phyloP scores from a whole-genome alignment of 2,329 filamentous ascomycete species.

The Pseudomassariella vexata region DNA sequence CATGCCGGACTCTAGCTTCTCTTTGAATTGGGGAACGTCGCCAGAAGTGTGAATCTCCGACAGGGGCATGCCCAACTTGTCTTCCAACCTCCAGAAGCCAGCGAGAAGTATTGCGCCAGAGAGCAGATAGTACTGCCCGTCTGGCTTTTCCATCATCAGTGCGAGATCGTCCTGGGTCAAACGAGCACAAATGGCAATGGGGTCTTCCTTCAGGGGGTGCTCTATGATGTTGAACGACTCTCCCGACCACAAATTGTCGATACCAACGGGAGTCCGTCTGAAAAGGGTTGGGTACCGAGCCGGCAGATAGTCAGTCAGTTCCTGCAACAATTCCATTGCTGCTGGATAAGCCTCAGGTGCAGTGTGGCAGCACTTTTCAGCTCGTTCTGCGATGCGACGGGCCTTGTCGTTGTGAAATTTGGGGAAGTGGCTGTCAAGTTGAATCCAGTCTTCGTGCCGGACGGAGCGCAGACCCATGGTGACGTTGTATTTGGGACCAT shows the following conservation, averaged over 20 bases:
- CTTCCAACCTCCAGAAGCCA: slow-evolving; percentile 76
- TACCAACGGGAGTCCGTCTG: slow-evolving; percentile 53
- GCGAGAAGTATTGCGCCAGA: slow-evolving; percentile 71
- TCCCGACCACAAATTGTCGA: slow-evolving; percentile 65
- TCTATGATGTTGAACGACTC: slow-evolving; percentile 65
- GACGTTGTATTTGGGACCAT: slow-evolving; percentile 70
- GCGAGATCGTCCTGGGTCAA: slow-evolving; percentile 78
- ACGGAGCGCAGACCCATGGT: slow-evolving; percentile 73
- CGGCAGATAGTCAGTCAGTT: slow-evolving; percentile 65
- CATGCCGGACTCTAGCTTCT: slow-evolving; percentile 29
- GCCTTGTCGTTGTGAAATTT: slow-evolving; percentile 69
- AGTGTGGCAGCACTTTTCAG: slow-evolving; percentile 61
- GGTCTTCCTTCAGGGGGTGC: slow-evolving; percentile 65
- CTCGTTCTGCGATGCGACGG: slow-evolving; percentile 60
- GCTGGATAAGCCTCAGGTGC: slow-evolving; percentile 65
- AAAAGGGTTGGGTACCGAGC: slow-evolving; percentile 71
- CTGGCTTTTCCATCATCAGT: slow-evolving; percentile 70
- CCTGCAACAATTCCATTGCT: slow-evolving; percentile 70
- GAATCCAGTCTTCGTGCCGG: slow-evolving; percentile 72
- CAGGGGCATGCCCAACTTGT: slow-evolving; percentile 76
- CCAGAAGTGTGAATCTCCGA: slow-evolving; percentile 75
- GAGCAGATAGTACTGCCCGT: slow-evolving; percentile 77
- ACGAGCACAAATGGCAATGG: slow-evolving; percentile 68
- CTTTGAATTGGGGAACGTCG: slow-evolving; percentile 46
- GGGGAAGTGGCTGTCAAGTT: slow-evolving; percentile 75